Evolutionary conservation across 169 alveolate species (phyloP), one percentile per base, ranked within the genome.

Genomic region (Plasmodium chabaudi): DNA sequence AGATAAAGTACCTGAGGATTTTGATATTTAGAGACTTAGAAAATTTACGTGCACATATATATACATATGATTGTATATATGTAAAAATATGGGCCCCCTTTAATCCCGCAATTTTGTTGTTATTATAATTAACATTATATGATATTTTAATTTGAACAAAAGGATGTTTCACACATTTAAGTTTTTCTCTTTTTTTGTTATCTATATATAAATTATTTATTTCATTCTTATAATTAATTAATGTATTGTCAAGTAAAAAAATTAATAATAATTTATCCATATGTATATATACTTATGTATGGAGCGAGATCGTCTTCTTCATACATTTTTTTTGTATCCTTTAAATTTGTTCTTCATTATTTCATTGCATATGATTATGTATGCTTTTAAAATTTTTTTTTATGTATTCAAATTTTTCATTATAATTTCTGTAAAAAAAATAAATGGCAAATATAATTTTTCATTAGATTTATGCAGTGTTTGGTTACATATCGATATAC

Each of bases 371-470:
- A 39, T 44, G 65, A 60, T 49, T 79, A 47, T 51, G 53, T 53
- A 79, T 27, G 71, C 89, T 79, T 79, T 79, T 79, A 65, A 79
- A 79, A 23, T 67, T 61, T 56, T 79, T 79, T 79, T 79, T 79
- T 79, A 79, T 79, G 82, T 79, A 79, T 47, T 67, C 84, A 42
- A 79, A 59, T 57, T 79, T 79, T 27, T 79, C 89, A 79, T 55
- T 63, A 79, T 65, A 79, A 67, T 67, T 79, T 68, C 89, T 79
- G 68, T 55, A 19, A 79, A 46, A 53, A 13, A 75, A 61, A 60
- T 42, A 74, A 74, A 64, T 23, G 21, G 6, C 13, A 42, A 49
- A 13, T 17, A 53, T 7, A 51, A 71, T 34, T 34, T 34, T 34
- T 34, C 42, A 34, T 1, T 34, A 34, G 0, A 34, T 34, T 27